phyloP scores from a whole-genome alignment of 768 basidiomycete genomes.

The Mycena floridula region DNA sequence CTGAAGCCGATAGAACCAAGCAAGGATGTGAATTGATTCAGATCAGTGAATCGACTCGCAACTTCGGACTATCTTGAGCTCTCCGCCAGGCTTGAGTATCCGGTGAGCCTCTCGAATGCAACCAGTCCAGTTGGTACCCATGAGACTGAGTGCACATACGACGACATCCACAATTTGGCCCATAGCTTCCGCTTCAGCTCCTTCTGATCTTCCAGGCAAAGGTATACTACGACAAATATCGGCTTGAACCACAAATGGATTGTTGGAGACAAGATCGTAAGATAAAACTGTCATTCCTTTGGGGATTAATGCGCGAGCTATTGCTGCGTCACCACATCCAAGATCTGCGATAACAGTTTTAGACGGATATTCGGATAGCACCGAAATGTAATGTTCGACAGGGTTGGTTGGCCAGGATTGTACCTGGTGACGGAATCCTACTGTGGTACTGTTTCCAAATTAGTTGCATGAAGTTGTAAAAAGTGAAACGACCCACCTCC shows the following conservation, averaged over 20 bases:
- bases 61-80: constrained; percentile 88
- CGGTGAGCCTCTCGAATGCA: constrained; percentile 89
- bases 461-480: too few species aligned
- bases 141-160: constrained; percentile 91
- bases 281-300: constrained; percentile 67
- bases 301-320: constrained; percentile 70
- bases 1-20: constrained; percentile 69
- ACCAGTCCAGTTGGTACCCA: constrained; percentile 95
- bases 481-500: too few species aligned
- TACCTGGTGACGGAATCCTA: constrained; percentile 89
- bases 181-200: constrained; percentile 35
- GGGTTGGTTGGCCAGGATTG: constrained; percentile 93
- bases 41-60: constrained; percentile 69
- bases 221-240: constrained; percentile 81
- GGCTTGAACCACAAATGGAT: constrained; percentile 77
- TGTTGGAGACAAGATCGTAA: constrained; percentile 76
- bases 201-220: constrained; percentile 77
- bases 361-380: constrained; percentile 56
- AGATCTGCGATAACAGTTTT: constrained; percentile 83
- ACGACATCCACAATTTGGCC: constrained; percentile 86
- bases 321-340: constrained; percentile 90
- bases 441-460: constrained; percentile 70
- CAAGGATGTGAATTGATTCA: constrained; percentile 61
- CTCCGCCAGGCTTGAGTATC: constrained; percentile 76
- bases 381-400: constrained; percentile 70